Evolutionary conservation across 768 basidiomycete genomes (phyloP), one percentile per base, ranked within the genome.

Genomic region (Agaricus sinodeliciosus): DNA sequence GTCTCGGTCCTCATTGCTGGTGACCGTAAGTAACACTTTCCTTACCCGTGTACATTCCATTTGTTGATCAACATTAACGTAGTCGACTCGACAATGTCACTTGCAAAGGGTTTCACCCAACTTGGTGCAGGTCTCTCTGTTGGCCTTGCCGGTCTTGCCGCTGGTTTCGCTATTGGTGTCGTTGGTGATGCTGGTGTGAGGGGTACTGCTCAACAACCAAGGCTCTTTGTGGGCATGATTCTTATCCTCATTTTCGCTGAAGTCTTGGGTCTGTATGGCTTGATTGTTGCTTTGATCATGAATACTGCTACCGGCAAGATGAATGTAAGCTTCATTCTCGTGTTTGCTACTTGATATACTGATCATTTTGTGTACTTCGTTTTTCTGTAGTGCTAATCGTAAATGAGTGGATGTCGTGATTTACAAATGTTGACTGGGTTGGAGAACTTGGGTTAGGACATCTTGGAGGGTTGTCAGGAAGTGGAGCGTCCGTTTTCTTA

Each of bases 171-270:
- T 57, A 86, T 99, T 64, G 96, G 96, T 54, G 97, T 98, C 65
- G 96, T 98, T 54, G 96, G 96, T 66, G 96, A 99, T 67, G 94
- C 95, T 56, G 95, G 96, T 78, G 96, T 98, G 26, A 79, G 96
- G 43, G 96, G 95, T 55, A 96, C 94, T 49, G 95, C 94, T 43
- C 95, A 97, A 69, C 94, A 98, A 72, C 91, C 93, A 48, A 75
- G 90, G 62, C 75, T 96, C 60, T 95, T 87, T 71, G 93, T 96
- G 62, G 90, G 91, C 65, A 97, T 95, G 94, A 95, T 96, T 59
- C 79, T 97, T 56, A 98, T 99, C 69, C 90, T 99, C 73, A 99
- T 97, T 81, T 96, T 92, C 67, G 89, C 90, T 26, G 90, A 93
- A 79, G 90, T 95, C 3, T 70, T 94, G 74, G 92, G 92, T 73